phyloP scores from a whole-genome alignment of 192 early-diverging fungal species.

The Backusella australiensis region DNA sequence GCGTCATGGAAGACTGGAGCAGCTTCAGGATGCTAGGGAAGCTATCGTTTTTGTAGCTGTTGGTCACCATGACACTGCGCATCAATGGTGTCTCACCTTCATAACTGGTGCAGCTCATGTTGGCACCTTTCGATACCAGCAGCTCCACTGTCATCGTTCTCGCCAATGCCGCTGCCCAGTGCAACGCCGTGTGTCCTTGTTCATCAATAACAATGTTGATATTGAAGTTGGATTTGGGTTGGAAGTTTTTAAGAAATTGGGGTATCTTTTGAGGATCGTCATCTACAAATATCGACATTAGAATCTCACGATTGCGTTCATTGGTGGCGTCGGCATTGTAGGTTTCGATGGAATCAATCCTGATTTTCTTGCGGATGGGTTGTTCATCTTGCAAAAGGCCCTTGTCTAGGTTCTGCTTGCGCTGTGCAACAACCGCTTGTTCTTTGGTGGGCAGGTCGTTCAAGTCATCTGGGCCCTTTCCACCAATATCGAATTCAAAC shows the following conservation, averaged over 20 bases:
- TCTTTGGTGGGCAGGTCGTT: slow-evolving; percentile 27
- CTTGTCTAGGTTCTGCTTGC: slow-evolving; percentile 1
- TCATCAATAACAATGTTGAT: slow-evolving; percentile 89
- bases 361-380: slow-evolving; percentile 12
- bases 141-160: slow-evolving; percentile 71
- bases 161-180: slow-evolving; percentile 94
- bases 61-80: slow-evolving; percentile 82
- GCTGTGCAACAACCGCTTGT: slow-evolving; percentile 11
- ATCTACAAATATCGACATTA: slow-evolving; percentile 85
- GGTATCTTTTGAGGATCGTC: slow-evolving; percentile 68
- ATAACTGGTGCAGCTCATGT: slow-evolving; percentile 65
- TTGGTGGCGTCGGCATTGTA: slow-evolving; percentile 21
- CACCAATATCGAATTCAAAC: slow-evolving; percentile 68
- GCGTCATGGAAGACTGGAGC: slow-evolving; percentile 66
- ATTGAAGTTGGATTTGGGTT: slow-evolving; percentile 56
- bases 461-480: neutral
- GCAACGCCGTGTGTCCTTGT: slow-evolving; percentile 89
- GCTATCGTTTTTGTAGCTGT: slow-evolving; percentile 73
- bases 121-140: slow-evolving; percentile 74
- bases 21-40: slow-evolving; percentile 73
- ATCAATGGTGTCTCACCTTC: slow-evolving; percentile 87
- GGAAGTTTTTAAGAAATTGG: slow-evolving; percentile 34
- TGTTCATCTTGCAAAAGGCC: neutral
- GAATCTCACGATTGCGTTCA: slow-evolving; percentile 67
- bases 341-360: neutral